Base-by-base conservation (phyloP, 1,284 basidiomycete genomes). In the Pseudozyma thailandica region DNA sequence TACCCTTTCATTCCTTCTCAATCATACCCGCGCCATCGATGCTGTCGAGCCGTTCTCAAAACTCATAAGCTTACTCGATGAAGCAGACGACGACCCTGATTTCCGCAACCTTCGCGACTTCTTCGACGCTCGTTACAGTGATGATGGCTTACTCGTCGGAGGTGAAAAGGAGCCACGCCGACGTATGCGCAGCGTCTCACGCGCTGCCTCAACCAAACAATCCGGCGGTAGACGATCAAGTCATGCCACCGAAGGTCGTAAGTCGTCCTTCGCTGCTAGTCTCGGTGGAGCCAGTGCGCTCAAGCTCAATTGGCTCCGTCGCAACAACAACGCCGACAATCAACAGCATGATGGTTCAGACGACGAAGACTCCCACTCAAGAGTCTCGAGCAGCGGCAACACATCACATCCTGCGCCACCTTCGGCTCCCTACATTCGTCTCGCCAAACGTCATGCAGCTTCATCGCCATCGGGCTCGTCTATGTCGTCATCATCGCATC, bases 81-180 rank as follows among this genome's bases (percentile, higher is more conserved):
- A 68, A 16, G 79, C 77, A 1, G 79, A 81, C 50, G 57, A 68
- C 5, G 72, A 77, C 27, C 76, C 78, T 2, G 62, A 73, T 26
- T 81, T 81, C 28, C 51, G 68, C 9, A 66, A 63, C 7, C 52
- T 81, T 42, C 70, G 78, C 23, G 64, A 63, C 0, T 81, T 81
- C 52, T 80, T 81, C 56, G 78, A 81, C 43, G 66, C 79, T 13
- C 71, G 79, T 5, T 70, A 65, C 20, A 47, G 54, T 12, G 18
- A 50, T 2, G 48, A 71, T 5, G 66, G 65, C 18, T 48, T 39
- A 15, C 43, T 71, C n/a, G 35, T 65, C 0, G 57, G 56, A 21
- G 47, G 45, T 0, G 74, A 71, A 16, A 66, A 55, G 43, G 65
- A 71, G 25, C 53, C 55, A 16, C 52, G 46, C 9, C 50, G 52